Evolutionary conservation across 1,284 basidiomycete species (phyloP).

Genomic region (Melampsora americana): DNA sequence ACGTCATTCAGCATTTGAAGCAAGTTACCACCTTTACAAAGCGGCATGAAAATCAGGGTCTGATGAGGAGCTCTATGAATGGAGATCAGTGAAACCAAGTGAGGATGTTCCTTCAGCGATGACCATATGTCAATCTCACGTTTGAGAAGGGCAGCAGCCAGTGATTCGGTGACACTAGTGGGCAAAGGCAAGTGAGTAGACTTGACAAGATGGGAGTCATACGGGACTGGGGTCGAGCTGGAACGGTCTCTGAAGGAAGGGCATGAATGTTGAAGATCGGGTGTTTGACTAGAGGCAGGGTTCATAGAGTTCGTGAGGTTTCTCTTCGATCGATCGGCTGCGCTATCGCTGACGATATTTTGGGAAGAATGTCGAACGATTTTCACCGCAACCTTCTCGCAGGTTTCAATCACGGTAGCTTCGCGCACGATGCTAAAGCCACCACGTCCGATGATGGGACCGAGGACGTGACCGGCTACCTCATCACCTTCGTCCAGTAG

Average conservation of each 20-base stretch:
- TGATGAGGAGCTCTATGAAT: constrained; percentile 65
- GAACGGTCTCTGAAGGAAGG: constrained; percentile 43
- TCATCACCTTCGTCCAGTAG: constrained; percentile 46
- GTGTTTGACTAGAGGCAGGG: not conserved
- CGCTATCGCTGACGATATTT: too few species aligned
- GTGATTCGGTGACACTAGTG: constrained; percentile 55
- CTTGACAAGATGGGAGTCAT: constrained; percentile 56
- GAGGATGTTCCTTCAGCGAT: constrained; percentile 63
- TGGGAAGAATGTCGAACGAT: constrained; percentile 60
- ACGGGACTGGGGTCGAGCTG: constrained; percentile 29
- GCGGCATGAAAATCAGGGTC: constrained; percentile 78
- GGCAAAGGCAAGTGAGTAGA: constrained; percentile 58
- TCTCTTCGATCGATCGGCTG: not conserved
- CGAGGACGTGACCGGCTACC: constrained; percentile 65
- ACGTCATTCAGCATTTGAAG: constrained; percentile 70
- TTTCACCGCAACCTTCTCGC: constrained; percentile 73
- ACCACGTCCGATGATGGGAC: constrained; percentile 73
- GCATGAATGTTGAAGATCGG: constrained; percentile 37
- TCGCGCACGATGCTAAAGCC: constrained; percentile 81
- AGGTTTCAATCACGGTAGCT: constrained; percentile 64
- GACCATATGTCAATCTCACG: constrained; percentile 79
- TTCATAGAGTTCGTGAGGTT: not conserved
- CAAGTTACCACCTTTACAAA: constrained; percentile 77
- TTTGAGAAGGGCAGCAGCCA: constrained; percentile 62
- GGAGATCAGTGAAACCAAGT: constrained; percentile 77